Evolutionary conservation across 2,329 filamentous ascomycete genomes (phyloP), one percentile per base, ranked within the genome.

Genomic region (Cercospora citrullina): DNA sequence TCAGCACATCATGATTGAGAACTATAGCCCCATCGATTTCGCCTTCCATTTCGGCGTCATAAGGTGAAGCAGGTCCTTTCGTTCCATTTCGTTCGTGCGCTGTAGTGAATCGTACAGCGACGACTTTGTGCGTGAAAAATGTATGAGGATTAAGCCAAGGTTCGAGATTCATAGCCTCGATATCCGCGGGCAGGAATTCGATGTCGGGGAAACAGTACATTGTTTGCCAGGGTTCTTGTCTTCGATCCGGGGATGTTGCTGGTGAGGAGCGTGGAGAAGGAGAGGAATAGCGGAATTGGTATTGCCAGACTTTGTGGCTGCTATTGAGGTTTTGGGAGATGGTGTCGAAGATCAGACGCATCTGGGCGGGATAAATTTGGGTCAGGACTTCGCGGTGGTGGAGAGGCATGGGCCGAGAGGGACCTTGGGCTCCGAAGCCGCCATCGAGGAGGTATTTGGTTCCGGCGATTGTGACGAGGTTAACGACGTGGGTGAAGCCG

Each of bases 151-250:
- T 80, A 45, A 81, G 81, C 72, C 84, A 86, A 1, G 85, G 86
- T 42, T 75, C 84, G 71, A 82, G 85, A 77, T 88, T 91, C 80
- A 89, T 81, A 1, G 87, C 78, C 18, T 81, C 82, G 73, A 88
- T 90, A 77, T 91, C 89, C 28, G 79, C 75, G 3, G 83, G 84
- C 23, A 86, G 76, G 77, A 90, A 91, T 77, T 91, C 89, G 21
- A 85, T 79, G 64, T 90, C 87, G 2, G 84, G 83, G 76, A 92
- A 93, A 68, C 84, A 86, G 77, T 91, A 92, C 68, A 83, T 85
- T 1, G 85, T 80, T 30, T 83, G 80, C 87, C 89, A 93, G 45
- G n/a, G 2, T 82, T 80, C 51, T 77, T 79, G 0, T 83, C 78
- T 0, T 78, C 63, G 18, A 48, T 23, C n/a, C 9, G 42, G 42